phyloP scores from a whole-genome alignment of 129 eudicot species.

The Kitagawia praeruptora region DNA sequence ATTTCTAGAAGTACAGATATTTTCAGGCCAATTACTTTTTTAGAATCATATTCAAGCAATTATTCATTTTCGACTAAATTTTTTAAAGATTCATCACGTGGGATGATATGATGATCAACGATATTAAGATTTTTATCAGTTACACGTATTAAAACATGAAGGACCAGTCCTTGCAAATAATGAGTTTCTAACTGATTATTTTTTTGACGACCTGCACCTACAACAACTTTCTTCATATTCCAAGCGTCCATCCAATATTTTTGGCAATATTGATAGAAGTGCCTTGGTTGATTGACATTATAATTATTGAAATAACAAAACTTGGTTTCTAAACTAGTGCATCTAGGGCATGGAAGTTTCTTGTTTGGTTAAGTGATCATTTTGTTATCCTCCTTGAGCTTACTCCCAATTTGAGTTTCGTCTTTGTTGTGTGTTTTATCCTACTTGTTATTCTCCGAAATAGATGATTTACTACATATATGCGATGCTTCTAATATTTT shows the following conservation, averaged over 20 bases:
- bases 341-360: slow-evolving; percentile 12
- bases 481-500: no score
- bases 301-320: slow-evolving; percentile 12
- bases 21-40: neutral
- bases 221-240: slow-evolving; percentile 12
- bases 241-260: slow-evolving; percentile 13
- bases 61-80: neutral
- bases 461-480: neutral
- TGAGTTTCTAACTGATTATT: slow-evolving; percentile 8
- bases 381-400: neutral
- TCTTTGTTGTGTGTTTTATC: neutral
- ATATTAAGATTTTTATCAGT: neutral
- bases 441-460: neutral
- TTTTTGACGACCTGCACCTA: slow-evolving; percentile 14
- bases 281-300: slow-evolving; percentile 14
- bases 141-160: neutral
- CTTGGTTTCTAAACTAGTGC: slow-evolving; percentile 13
- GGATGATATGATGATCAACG: neutral
- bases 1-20: no score
- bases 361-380: neutral
- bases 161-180: neutral
- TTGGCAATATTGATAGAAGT: slow-evolving; percentile 11
- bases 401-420: neutral
- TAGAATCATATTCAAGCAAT: neutral
- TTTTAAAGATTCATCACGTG: neutral